Conservation (phyloP, 2,329 filamentous ascomycete species). For the Ophiostoma quercus region DNA sequence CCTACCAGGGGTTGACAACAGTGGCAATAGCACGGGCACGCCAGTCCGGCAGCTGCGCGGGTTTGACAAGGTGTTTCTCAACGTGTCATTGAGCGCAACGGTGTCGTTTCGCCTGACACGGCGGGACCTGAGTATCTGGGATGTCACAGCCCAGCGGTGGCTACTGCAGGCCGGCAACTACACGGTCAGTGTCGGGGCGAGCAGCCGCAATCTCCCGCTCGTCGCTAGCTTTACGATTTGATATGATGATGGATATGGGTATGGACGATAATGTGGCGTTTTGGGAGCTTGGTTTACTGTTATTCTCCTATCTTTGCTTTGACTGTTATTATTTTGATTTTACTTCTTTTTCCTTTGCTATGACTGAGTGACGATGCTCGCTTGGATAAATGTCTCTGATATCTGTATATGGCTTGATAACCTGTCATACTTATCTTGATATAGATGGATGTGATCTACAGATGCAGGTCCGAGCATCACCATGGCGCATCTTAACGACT, state of each 20-base stretch:
- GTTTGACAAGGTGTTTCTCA: constrained; percentile 56
- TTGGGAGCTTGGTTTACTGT: not conserved
- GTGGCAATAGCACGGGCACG: not conserved
- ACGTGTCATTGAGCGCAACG: constrained; percentile 39
- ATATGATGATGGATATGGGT: not conserved
- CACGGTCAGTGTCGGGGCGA: constrained; percentile 40
- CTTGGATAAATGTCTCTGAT: not conserved
- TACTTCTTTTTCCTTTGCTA: not conserved
- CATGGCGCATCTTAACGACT: not conserved
- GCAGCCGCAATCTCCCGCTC: constrained; percentile 41
- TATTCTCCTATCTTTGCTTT: not conserved
- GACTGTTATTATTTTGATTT: not conserved
- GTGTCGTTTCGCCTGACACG: constrained; percentile 53
- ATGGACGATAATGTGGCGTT: not conserved
- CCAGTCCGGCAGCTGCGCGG: constrained; percentile 59
- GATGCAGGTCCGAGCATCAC: not conserved
- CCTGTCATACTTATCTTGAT: too few relatives aligned
- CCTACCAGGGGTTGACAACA: constrained; percentile 33
- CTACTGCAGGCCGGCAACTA: constrained; percentile 42
- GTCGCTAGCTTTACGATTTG: constrained; percentile 34
- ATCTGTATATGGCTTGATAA: too few relatives aligned
- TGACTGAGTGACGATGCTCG: not conserved
- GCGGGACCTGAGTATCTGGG: constrained; percentile 63
- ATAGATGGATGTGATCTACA: not conserved
- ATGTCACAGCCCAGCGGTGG: constrained; percentile 58